A percentile compares a stretch with the other conserved stretches of the same genome.
phyloP scores from a whole-genome alignment of 2,329 filamentous ascomycete species.

The Calonectria pauciramosa region DNA sequence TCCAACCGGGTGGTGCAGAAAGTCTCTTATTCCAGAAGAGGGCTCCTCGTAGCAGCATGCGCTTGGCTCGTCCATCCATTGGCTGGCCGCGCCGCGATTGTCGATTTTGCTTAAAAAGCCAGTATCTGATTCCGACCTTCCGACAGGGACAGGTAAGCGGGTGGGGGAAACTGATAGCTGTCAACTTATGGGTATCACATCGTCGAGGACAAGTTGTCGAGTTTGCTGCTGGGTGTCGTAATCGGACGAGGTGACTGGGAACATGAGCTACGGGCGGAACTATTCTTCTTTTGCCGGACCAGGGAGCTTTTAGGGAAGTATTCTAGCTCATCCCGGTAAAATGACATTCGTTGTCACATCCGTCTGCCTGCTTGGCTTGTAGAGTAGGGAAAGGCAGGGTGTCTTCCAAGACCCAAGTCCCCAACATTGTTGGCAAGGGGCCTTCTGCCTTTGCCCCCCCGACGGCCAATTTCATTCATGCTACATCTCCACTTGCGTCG shows the following conservation, averaged over 20 bases:
- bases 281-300: neutral
- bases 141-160: neutral
- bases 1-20: slow-evolving; percentile 18
- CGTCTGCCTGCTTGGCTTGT: neutral
- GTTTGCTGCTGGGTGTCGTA: neutral
- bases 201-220: neutral
- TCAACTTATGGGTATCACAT: neutral
- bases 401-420: slow-evolving; percentile 26
- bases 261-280: neutral
- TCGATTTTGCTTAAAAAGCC: slow-evolving; percentile 5
- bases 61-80: slow-evolving; percentile 24
- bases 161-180: neutral
- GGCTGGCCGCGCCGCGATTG: neutral
- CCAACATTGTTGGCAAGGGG: slow-evolving; percentile 42
- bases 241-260: neutral
- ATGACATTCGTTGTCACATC: neutral
- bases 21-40: slow-evolving; percentile 12
- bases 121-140: slow-evolving; percentile 5
- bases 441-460: slow-evolving; percentile 36
- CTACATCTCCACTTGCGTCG: slow-evolving; percentile 40
- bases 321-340: slow-evolving; percentile 7
- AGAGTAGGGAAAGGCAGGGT: neutral
- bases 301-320: neutral
- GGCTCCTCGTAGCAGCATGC: slow-evolving; percentile 26
- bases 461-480: slow-evolving; percentile 41